Percentiles rank a stretch among this genome's conserved stretches.
Evolutionary conservation across 192 early-diverging fungal species (phyloP).

Genomic region (Coemansia sp.): DNA sequence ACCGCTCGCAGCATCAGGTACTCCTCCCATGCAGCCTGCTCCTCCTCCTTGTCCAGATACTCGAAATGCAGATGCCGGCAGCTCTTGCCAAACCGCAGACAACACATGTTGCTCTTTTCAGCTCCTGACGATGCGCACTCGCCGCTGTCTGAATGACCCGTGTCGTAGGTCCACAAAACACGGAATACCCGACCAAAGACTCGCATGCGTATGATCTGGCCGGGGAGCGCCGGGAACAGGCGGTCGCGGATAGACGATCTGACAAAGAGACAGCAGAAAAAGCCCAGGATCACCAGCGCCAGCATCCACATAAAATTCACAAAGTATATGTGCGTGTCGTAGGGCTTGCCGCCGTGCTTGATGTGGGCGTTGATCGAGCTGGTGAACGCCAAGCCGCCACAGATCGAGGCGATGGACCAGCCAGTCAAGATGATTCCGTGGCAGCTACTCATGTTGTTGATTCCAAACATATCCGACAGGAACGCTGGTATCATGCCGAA

Average conservation of each 20-base stretch:
- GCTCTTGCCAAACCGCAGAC: slow-evolving; percentile 3
- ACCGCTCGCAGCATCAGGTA: slow-evolving; percentile 44
- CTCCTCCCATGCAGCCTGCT: slow-evolving; percentile 52
- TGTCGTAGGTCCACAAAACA: slow-evolving; percentile 26
- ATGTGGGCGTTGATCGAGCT: slow-evolving; percentile 58
- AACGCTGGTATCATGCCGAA: slow-evolving; percentile 77
- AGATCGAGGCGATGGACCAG: slow-evolving; percentile 70
- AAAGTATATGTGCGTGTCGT: slow-evolving; percentile 51
- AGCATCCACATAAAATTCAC: slow-evolving; percentile 76
- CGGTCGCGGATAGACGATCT: slow-evolving; percentile 70
- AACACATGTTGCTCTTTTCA: slow-evolving; percentile 5
- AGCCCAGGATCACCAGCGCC: slow-evolving; percentile 55
- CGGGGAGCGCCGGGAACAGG: slow-evolving; percentile 58
- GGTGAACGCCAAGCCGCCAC: slow-evolving; percentile 70
- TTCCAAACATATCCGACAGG: slow-evolving; percentile 74
- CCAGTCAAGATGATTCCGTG: slow-evolving; percentile 77
- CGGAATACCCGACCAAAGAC: slow-evolving; percentile 63
- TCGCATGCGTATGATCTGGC: slow-evolving; percentile 64
- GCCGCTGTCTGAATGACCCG: neutral
- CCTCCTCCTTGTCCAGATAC: slow-evolving; percentile 37
- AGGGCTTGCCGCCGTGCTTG: slow-evolving; percentile 46
- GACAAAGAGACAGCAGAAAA: slow-evolving; percentile 60
- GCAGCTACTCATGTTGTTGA: slow-evolving; percentile 71
- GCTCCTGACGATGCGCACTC: neutral
- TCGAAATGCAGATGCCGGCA: slow-evolving; percentile 27